Percentiles rank a stretch among this genome's conserved stretches.
These are phyloP conservation scores for Bisporella sp. DNA, from an alignment of 2,329 filamentous ascomycete genomes.

Conservation along the genomic window DNA sequence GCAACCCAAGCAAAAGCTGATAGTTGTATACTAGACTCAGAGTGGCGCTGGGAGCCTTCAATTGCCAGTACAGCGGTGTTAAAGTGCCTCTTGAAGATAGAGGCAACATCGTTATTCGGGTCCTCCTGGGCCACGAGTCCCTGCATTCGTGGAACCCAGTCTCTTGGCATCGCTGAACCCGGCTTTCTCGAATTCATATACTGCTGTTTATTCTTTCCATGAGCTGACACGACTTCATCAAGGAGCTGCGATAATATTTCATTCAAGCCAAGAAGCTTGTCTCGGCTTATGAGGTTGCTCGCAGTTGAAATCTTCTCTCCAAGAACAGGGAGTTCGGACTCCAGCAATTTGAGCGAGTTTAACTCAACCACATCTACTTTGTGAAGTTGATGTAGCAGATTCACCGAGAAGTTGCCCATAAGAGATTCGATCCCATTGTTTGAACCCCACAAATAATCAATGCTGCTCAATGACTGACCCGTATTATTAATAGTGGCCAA, in stretches of 20 bases:
- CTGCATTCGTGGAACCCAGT: not conserved
- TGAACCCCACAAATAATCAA: slow-evolving; percentile 26
- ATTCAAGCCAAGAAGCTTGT: slow-evolving; percentile 40
- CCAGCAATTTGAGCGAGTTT: slow-evolving; percentile 54
- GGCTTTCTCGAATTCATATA: not conserved
- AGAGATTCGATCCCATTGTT: slow-evolving; percentile 35
- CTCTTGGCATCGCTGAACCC: not conserved
- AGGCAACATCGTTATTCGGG: slow-evolving; percentile 8
- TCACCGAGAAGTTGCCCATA: slow-evolving; percentile 39
- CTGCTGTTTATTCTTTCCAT: slow-evolving; percentile 10
- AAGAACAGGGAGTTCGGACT: slow-evolving; percentile 56
- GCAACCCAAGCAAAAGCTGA: slow-evolving; percentile 64
- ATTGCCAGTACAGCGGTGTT: slow-evolving; percentile 23
- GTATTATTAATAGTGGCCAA: slow-evolving; percentile 14
- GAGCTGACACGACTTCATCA: slow-evolving; percentile 14
- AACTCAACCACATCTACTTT: slow-evolving; percentile 46
- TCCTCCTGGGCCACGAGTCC: not conserved
- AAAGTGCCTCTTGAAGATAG: slow-evolving; percentile 30
- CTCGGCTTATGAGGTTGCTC: slow-evolving; percentile 31
- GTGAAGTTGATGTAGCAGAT: slow-evolving; percentile 49
- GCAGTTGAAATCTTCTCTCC: slow-evolving; percentile 37
- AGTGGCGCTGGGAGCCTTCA: slow-evolving; percentile 21
- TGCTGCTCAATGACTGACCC: slow-evolving; percentile 18
- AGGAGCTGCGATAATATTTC: slow-evolving; percentile 16
- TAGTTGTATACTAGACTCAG: slow-evolving; percentile 24